Evolutionary conservation across 2,329 filamentous ascomycete species (phyloP).

Genomic region (Neofusicoccum kwambonambiense): DNA sequence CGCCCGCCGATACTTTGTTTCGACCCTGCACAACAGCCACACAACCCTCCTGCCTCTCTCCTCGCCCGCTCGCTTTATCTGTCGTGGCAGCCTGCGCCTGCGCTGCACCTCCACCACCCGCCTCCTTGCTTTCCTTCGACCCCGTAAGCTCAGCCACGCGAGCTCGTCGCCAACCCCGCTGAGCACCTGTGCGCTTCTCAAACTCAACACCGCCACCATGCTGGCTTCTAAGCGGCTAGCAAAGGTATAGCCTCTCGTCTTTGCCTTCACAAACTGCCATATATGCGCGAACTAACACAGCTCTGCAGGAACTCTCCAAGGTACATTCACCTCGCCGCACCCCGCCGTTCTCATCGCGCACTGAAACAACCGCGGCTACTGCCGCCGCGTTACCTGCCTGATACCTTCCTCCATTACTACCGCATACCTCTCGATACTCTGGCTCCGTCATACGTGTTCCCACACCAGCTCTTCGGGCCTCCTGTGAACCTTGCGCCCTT

Average conservation of each 20-base stretch:
- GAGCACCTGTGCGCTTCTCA: neutral
- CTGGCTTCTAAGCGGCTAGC: conserved; percentile 58
- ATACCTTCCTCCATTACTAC: too few species aligned
- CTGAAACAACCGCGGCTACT: neutral
- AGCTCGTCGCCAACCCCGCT: neutral
- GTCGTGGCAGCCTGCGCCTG: neutral
- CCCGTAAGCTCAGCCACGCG: neutral
- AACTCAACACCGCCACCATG: conserved; percentile 28
- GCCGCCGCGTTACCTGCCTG: too few species aligned
- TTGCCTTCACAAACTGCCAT: too few species aligned
- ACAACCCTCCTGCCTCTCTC: too few species aligned
- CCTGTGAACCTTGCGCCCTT: too few species aligned
- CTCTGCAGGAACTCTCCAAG: conserved; percentile 24
- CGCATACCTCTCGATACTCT: neutral
- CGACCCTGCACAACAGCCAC: neutral
- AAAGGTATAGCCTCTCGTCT: conserved; percentile 42
- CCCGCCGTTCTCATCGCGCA: neutral
- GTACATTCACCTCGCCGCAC: conserved; percentile 2
- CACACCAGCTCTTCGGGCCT: too few species aligned
- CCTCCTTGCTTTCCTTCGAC: neutral
- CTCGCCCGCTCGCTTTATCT: neutral
- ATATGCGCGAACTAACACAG: too few species aligned
- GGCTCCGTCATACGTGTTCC: neutral
- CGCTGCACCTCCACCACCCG: too few species aligned
- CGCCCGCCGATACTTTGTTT: neutral